phyloP scores from a whole-genome alignment of 148 eudicot genomes.

The Spergularia marina region DNA sequence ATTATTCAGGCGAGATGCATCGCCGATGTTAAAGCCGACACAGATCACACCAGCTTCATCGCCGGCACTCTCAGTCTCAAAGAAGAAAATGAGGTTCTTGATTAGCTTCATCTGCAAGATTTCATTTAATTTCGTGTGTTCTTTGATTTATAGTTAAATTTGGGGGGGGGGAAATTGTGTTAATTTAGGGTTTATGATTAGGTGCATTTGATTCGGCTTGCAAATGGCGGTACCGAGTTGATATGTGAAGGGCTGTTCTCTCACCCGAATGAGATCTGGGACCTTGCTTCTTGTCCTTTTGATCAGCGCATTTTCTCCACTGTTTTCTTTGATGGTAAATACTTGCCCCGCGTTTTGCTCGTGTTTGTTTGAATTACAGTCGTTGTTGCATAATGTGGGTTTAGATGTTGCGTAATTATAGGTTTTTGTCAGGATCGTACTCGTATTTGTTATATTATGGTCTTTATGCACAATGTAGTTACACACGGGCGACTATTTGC shows the following conservation, averaged over 20 bases:
- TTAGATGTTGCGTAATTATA: not conserved
- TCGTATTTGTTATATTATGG: not conserved
- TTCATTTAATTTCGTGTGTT: not conserved
- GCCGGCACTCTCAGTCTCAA: slow-evolving; percentile 96
- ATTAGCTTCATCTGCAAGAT: not conserved
- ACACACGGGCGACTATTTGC: too few species aligned
- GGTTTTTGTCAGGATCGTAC: slow-evolving; percentile 1
- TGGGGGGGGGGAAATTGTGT: not conserved
- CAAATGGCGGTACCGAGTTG: slow-evolving; percentile 79
- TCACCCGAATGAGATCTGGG: slow-evolving; percentile 97
- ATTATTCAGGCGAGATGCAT: slow-evolving; percentile 79
- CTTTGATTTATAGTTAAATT: not conserved
- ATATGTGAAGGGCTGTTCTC: slow-evolving; percentile 95
- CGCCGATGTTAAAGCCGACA: slow-evolving; percentile 93
- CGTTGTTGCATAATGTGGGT: not conserved
- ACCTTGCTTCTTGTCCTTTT: slow-evolving; percentile 89
- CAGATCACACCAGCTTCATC: slow-evolving; percentile 95
- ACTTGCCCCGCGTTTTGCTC: not conserved
- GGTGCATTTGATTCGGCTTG: slow-evolving; percentile 93
- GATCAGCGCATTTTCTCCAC: slow-evolving; percentile 97
- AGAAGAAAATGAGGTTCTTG: slow-evolving; percentile 89
- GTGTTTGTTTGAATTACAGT: not conserved
- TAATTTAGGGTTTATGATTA: slow-evolving; percentile 17
- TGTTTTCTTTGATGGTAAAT: slow-evolving; percentile 69
- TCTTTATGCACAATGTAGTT: not conserved